Base-by-base conservation (phyloP, 768 basidiomycete species). In the Leucocoprinus sp. region DNA sequence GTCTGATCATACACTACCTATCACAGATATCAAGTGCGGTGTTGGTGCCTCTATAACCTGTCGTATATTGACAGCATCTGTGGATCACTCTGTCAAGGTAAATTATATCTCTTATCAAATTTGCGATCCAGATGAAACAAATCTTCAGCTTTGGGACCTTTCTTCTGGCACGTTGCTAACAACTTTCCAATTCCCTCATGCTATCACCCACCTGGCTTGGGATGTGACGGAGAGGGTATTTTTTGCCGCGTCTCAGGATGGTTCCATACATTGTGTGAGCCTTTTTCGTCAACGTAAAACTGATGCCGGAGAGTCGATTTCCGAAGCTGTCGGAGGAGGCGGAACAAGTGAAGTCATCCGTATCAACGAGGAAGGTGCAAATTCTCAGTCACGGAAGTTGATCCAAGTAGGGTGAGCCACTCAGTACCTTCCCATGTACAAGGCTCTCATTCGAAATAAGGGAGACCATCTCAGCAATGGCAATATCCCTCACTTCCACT, bases 1-100 rank as follows among this genome's bases (percentile, higher is more conserved):
- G 17, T 76, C 85, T 15, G 95, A 98, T 61, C 96, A 99, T 59
- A 96, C 93, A 0, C 76, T 98, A 3, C 86, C 90, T 5, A 72
- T 99, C 8, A 85, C 85, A 5, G 85, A 88, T 55, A 74, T 98
- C 24, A 60, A 72, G 9, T 83, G 91, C 50, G 91, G 93, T 9
- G 60, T 88, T 31, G 92, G 93, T 11, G 52, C 69, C 4, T 93
- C 88, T 62, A 90, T 86, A 12, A 76, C 67, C 45, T 85, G 82
- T 61, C 76, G 87, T 50, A 64, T 87, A 22, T 70, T 93, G 52
- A 88, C 93, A 1, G 78, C 86, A 2, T 89, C 89, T 0, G 59
- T 85, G 38, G 96, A 98, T 60, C 88, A 91, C 50, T 87, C 89
- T 21, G 88, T 91, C 60, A 98, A 98, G 72, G 91, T 90, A 52